A percentile compares a stretch with the other conserved stretches of the same genome.
Conservation (phyloP, 345 rosid genomes). For the Nasturtium officinale region DNA sequence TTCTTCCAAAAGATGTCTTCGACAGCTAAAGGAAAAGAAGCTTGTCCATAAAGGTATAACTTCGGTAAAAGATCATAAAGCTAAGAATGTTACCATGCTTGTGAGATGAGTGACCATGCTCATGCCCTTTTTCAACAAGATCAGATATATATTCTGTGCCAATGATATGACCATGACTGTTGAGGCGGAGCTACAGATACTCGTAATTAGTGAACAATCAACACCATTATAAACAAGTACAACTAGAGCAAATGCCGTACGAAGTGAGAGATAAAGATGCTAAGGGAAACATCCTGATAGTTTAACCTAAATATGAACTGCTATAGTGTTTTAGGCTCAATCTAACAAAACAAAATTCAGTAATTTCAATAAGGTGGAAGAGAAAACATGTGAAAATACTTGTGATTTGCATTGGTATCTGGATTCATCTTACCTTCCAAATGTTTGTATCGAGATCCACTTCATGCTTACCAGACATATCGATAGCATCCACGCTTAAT, state of each 20-base stretch:
- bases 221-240: constrained; percentile 14
- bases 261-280: background rate
- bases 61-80: constrained; percentile 9
- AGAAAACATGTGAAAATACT: constrained; percentile 19
- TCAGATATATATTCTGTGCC: constrained; percentile 94
- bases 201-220: constrained; percentile 35
- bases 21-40: background rate
- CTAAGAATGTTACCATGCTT: constrained; percentile 66
- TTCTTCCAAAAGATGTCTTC: constrained; percentile 10
- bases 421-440: constrained; percentile 75
- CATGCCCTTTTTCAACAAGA: constrained; percentile 90
- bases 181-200: constrained; percentile 83
- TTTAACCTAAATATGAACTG: background rate
- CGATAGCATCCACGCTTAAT: constrained; percentile 94
- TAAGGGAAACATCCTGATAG: background rate
- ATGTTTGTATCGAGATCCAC: constrained; percentile 97
- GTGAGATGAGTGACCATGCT: constrained; percentile 54
- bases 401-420: constrained; percentile 16
- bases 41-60: background rate
- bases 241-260: background rate
- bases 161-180: constrained; percentile 79
- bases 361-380: background rate
- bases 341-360: background rate
- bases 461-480: constrained; percentile 99
- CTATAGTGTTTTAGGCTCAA: background rate